These are phyloP conservation scores for Botrytis fabae DNA, from an alignment of 2,329 filamentous ascomycete species.

Conservation along the genomic window DNA sequence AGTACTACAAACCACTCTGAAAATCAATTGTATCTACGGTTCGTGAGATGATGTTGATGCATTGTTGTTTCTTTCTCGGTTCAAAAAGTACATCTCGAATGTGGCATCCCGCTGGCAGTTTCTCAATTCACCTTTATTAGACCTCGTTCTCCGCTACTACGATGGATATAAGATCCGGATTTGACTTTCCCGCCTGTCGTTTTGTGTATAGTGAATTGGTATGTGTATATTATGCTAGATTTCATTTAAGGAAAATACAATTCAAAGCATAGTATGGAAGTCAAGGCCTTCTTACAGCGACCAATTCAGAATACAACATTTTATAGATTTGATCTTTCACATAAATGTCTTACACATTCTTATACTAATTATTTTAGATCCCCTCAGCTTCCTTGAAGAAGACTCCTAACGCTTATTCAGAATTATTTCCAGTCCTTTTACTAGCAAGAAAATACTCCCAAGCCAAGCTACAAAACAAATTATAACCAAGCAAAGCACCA, in stretches of 20 bases:
- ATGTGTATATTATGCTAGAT: background rate
- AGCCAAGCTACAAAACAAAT: background rate
- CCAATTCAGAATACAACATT: background rate
- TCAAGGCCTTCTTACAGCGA: background rate
- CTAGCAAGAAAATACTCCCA: background rate
- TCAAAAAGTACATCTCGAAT: background rate
- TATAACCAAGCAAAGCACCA: background rate
- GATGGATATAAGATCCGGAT: too few species aligned
- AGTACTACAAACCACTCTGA: background rate
- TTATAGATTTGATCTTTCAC: background rate
- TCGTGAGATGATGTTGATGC: background rate
- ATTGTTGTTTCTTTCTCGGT: background rate
- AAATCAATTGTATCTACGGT: background rate
- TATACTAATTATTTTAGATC: background rate
- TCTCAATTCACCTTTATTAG: background rate
- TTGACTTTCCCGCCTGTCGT: too few species aligned
- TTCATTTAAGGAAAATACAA: background rate
- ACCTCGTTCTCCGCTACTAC: too few species aligned
- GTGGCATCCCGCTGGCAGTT: background rate
- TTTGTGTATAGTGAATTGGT: background rate
- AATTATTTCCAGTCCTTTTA: background rate
- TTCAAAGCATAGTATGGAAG: background rate
- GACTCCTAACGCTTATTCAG: background rate
- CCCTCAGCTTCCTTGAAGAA: background rate
- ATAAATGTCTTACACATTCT: background rate